A percentile compares a stretch with the other conserved stretches of the same genome.
phyloP scores from a whole-genome alignment of 2,329 filamentous ascomycete species.

The Cladosporium phlei region DNA sequence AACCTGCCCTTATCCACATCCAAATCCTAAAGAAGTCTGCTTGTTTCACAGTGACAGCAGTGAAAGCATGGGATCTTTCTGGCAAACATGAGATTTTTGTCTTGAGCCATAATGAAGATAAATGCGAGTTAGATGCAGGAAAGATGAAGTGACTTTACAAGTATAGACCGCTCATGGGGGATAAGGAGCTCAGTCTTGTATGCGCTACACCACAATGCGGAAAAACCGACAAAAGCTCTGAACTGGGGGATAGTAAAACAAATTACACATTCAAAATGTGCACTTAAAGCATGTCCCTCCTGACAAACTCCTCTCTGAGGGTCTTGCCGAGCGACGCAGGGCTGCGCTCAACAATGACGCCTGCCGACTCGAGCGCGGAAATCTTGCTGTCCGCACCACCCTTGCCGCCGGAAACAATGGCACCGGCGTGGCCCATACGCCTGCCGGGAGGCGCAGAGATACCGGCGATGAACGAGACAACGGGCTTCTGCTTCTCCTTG shows the following conservation, averaged over 20 bases:
- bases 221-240: conserved; percentile 10
- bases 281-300: conserved; percentile 80
- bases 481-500: conserved; percentile 80
- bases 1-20: too few relatives aligned
- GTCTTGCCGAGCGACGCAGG: conserved; percentile 90
- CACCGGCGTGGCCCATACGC: conserved; percentile 97
- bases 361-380: conserved; percentile 82
- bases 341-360: conserved; percentile 93
- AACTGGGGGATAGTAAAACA: conserved; percentile 10
- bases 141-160: conserved; percentile 13
- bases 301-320: conserved; percentile 91
- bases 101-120: too few relatives aligned
- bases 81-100: too few relatives aligned
- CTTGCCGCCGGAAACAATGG: conserved; percentile 96
- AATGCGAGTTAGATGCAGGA: too few relatives aligned
- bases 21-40: too few relatives aligned
- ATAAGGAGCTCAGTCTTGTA: conserved; percentile 11
- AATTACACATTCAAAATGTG: conserved; percentile 4
- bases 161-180: conserved; percentile 12
- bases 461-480: conserved; percentile 96
- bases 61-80: too few relatives aligned
- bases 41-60: too few relatives aligned
- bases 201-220: conserved; percentile 11
- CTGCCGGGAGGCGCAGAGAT: conserved; percentile 94
- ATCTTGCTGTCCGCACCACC: conserved; percentile 99